Conservation (phyloP, 768 basidiomycete genomes). For the Kwoniella mangroviensis region DNA sequence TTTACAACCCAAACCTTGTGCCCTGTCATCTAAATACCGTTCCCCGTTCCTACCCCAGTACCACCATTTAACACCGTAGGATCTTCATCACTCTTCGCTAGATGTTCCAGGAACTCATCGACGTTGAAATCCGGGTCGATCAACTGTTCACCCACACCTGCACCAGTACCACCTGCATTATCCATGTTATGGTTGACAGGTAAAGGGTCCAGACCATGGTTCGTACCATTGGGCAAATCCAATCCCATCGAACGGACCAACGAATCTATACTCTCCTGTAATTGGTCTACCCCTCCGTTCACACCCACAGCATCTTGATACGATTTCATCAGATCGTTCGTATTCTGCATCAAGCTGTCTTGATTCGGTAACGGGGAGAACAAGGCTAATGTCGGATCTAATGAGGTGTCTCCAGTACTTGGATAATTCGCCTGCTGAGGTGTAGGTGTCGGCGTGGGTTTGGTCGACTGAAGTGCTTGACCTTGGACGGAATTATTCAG, state of each 20-base stretch:
- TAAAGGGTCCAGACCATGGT: neutral
- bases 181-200: neutral
- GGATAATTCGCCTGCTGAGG: constrained; percentile 5
- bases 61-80: too few species aligned
- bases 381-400: constrained; percentile 47
- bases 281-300: constrained; percentile 71
- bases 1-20: too few species aligned
- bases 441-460: neutral
- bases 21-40: neutral
- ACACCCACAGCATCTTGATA: constrained; percentile 71
- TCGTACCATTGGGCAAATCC: constrained; percentile 60
- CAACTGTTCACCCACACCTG: constrained; percentile 16
- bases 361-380: constrained; percentile 47
- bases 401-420: neutral
- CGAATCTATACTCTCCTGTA: constrained; percentile 71
- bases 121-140: constrained; percentile 44
- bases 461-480: constrained; percentile 37
- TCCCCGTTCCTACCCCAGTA: too few species aligned
- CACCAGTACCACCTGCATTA: neutral
- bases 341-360: constrained; percentile 54
- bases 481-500: constrained; percentile 46
- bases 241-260: constrained; percentile 74
- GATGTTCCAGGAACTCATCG: constrained; percentile 45
- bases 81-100: constrained; percentile 27
- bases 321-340: constrained; percentile 63